Evolutionary conservation across 305 asterid species (phyloP).

Genomic region (Fraxinus angustifolia): DNA sequence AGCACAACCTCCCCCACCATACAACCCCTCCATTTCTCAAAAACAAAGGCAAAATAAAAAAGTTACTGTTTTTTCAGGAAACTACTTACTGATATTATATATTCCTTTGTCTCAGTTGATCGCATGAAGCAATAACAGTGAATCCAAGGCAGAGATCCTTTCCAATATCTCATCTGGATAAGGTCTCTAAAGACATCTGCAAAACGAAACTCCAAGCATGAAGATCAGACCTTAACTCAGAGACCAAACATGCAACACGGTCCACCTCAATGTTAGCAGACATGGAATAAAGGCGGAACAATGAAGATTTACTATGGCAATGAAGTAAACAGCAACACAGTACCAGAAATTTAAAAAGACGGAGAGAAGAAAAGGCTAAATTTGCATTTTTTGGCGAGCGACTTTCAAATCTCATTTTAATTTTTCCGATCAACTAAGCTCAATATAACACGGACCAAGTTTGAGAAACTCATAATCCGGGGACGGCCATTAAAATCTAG

Average conservation of each 20-base stretch:
- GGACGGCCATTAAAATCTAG: too few species aligned
- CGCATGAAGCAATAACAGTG: constrained; percentile 94
- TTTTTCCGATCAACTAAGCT: too few species aligned
- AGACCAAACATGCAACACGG: not conserved
- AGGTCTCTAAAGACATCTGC: constrained; percentile 73
- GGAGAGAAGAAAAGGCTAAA: not conserved
- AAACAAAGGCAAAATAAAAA: constrained; percentile 7
- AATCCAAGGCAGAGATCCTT: constrained; percentile 80
- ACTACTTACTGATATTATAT: constrained; percentile 51
- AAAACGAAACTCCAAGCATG: constrained; percentile 17
- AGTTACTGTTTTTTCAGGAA: not conserved
- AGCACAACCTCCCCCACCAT: not conserved
- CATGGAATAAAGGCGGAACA: not conserved
- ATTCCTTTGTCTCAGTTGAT: constrained; percentile 61
- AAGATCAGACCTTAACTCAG: not conserved
- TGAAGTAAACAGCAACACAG: not conserved
- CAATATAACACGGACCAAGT: too few species aligned
- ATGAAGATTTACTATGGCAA: not conserved
- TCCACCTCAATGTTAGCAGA: not conserved
- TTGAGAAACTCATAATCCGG: too few species aligned
- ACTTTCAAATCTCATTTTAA: too few species aligned
- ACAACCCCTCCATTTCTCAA: not conserved
- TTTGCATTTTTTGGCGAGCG: not conserved
- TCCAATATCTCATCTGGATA: constrained; percentile 60
- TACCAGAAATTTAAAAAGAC: not conserved